Conservation (phyloP, 2,329 filamentous ascomycete genomes). For the Tolypocladium endophyticum region DNA sequence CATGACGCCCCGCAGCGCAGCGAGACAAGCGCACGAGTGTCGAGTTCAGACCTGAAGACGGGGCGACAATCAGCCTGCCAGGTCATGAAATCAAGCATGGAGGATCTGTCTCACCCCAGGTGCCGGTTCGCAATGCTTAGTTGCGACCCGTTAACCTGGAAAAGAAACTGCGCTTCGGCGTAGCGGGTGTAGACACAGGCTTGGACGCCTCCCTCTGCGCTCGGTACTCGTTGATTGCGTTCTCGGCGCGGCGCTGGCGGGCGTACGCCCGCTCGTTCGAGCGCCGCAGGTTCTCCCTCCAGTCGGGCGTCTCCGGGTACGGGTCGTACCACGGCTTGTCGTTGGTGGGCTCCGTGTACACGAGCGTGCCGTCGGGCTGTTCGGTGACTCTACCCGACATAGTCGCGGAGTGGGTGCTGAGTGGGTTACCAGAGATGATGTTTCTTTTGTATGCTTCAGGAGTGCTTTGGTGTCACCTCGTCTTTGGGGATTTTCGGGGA, state of each 20-base stretch:
- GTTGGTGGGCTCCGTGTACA: background rate
- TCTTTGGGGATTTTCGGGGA: background rate
- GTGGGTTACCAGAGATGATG: background rate
- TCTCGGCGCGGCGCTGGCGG: background rate
- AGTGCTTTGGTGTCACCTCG: background rate
- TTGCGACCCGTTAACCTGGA: background rate
- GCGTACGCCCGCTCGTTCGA: background rate
- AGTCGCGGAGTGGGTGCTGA: background rate
- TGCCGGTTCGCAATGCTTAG: too few species aligned
- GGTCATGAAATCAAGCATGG: background rate
- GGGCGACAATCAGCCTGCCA: background rate
- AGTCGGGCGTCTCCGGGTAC: background rate
- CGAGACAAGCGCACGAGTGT: too few species aligned
- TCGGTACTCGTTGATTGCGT: background rate
- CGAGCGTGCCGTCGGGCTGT: background rate
- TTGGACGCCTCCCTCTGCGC: background rate
- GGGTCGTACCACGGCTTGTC: background rate
- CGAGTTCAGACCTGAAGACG: background rate
- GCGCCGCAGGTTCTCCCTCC: background rate
- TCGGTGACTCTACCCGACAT: background rate
- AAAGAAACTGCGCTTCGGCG: background rate
- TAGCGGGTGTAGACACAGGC: background rate
- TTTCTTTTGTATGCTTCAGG: background rate
- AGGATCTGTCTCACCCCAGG: background rate
- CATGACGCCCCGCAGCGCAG: background rate